Evolutionary conservation across 139 green algal genomes (phyloP), one percentile per base, ranked within the genome.

Genomic region (Chlamydomonas sp.): DNA sequence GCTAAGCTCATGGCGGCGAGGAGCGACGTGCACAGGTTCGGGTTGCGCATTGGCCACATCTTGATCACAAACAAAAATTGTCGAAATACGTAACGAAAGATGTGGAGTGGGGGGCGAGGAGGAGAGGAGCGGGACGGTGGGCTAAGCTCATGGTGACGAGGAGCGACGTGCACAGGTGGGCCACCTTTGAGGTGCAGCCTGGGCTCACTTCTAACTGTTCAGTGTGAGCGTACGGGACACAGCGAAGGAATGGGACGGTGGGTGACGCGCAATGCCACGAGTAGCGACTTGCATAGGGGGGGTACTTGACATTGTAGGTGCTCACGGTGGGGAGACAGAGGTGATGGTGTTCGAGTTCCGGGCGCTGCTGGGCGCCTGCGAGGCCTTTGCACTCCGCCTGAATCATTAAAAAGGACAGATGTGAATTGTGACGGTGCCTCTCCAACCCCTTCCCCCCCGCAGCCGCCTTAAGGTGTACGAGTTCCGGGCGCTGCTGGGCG

Each of bases 1-100:
- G 92, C 92, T 12, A 96, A 96, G 88, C 92, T 98, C 88, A 88
- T 98, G 59, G 79, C 67, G 4, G 90, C 91, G 3, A 85, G 95
- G 14, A 88, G 83, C 87, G 84, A 83, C 7, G 84, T 88, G 63
- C 84, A 88, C 84, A 88, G 84, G 84, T 88, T 49, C 31, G 31
- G 31, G 31, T 49, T 49, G 31, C 31, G 31, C 31, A 49, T 49
- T 49, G 31, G 31, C 31, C 31, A 49, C 31, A 49, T 0, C 31
- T 49, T 49, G 31, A 49, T 49, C 31, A 49, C 31, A 49, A 49
- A 49, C 31, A 49, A 49, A 49, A 49, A 0, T 49, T 49, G 31
- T 49, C 31, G 31, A 49, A 49, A 49, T 49, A 49, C 31, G 31
- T 49, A 49, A 49, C 0, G 0, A 49, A 49, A 49, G 31, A 49